Percentiles rank a stretch among this genome's conserved stretches.
phyloP scores from a whole-genome alignment of 768 basidiomycete genomes.

The Austroboletus eburneus region DNA sequence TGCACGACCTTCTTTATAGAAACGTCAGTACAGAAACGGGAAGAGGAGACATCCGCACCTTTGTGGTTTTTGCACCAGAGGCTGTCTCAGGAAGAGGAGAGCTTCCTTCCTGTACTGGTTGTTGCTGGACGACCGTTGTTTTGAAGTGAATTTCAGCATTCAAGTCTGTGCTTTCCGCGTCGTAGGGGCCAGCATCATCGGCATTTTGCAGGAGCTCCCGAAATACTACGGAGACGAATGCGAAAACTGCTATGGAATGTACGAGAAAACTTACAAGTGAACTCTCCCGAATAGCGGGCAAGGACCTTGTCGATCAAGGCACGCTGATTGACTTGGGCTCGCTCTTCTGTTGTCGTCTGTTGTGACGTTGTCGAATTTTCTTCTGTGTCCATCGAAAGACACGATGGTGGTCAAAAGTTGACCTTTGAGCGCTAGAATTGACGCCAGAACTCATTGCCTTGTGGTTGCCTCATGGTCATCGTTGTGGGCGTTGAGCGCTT shows the following conservation, averaged over 20 bases:
- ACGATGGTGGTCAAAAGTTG: too few relatives aligned
- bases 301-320: conserved; percentile 93
- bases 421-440: too few relatives aligned
- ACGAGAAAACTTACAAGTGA: conserved; percentile 49
- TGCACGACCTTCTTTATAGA: conserved; percentile 52
- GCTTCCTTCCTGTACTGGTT: too few relatives aligned
- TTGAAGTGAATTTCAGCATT: conserved; percentile 75
- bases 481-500: neutral
- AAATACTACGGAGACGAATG: conserved; percentile 37
- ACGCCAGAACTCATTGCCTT: neutral
- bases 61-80: neutral
- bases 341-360: neutral
- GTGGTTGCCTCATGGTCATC: too few relatives aligned
- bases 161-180: conserved; percentile 6
- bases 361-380: neutral
- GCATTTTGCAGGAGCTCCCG: conserved; percentile 93
- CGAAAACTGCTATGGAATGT: neutral
- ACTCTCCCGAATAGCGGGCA: conserved; percentile 90
- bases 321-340: conserved; percentile 88
- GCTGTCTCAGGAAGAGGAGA: neutral
- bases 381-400: neutral
- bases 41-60: neutral
- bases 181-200: conserved; percentile 70
- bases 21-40: neutral
- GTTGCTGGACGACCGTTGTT: conserved; percentile 37